phyloP scores from a whole-genome alignment of 306 rosid genomes.

The Prunus mume region DNA sequence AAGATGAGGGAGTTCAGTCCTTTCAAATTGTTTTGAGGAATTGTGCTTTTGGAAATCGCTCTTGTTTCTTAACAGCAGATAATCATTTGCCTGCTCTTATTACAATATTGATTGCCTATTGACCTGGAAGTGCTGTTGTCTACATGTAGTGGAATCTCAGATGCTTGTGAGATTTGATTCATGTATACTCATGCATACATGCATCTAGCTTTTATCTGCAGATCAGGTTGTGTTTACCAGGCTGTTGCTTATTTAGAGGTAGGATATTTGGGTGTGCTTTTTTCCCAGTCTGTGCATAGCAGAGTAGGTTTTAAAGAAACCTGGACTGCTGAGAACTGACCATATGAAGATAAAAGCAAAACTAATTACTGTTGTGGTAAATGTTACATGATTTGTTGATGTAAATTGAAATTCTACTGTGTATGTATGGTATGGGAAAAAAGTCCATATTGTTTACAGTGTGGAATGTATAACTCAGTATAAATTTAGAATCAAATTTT shows the following conservation, averaged over 20 bases:
- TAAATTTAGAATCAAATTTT: too few relatives aligned
- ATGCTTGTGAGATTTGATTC: not conserved
- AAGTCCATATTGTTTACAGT: too few relatives aligned
- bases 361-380: not conserved
- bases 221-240: too few relatives aligned
- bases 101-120: not conserved
- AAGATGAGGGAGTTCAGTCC: not conserved
- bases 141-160: not conserved
- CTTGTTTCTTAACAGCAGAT: not conserved
- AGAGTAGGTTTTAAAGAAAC: not conserved
- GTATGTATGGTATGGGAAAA: too few relatives aligned
- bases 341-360: not conserved
- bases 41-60: not conserved
- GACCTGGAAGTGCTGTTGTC: not conserved
- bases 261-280: not conserved
- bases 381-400: not conserved
- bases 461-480: too few relatives aligned
- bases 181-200: not conserved
- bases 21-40: not conserved
- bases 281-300: not conserved
- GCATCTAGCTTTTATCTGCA: too few relatives aligned
- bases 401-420: too few relatives aligned
- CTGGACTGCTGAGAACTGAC: not conserved
- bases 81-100: not conserved
- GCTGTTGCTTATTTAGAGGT: too few relatives aligned